Conservation (phyloP, 129 eudicot species). For the Solidago caesia region DNA sequence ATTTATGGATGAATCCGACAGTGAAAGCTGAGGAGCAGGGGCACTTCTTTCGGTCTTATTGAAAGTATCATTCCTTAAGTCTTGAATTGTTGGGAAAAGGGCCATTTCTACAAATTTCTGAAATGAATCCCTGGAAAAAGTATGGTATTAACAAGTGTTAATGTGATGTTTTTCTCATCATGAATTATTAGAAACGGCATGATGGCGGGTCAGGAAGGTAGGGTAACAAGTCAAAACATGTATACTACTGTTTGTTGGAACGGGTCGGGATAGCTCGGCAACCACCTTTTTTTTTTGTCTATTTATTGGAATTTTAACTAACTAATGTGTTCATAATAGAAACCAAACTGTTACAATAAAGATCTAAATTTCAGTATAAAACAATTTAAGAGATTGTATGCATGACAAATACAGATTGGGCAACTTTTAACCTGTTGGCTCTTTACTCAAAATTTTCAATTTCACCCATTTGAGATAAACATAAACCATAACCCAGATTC, state of each 20-base stretch:
- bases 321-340: background rate
- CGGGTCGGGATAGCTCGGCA: too few relatives aligned
- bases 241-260: too few relatives aligned
- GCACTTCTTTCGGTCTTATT: conserved; percentile 2
- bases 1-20: conserved; percentile 41
- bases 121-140: conserved; percentile 57
- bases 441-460: background rate
- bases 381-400: background rate
- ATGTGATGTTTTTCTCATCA: background rate
- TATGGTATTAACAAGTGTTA: conserved; percentile 12
- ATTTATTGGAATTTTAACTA: too few relatives aligned
- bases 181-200: background rate
- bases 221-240: background rate
- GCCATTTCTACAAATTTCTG: conserved; percentile 51
- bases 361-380: background rate
- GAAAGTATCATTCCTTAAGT: conserved; percentile 24
- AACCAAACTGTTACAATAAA: background rate
- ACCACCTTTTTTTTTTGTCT: too few relatives aligned
- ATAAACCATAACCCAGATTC: background rate
- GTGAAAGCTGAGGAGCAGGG: conserved; percentile 22
- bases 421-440: background rate
- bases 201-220: conserved; percentile 1
- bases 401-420: too few relatives aligned
- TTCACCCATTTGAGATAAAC: background rate
- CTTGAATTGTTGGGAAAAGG: conserved; percentile 28